Evolutionary conservation across 768 basidiomycete species (phyloP), one percentile per base, ranked within the genome.

Genomic region (Rhizopogon vesiculosus): DNA sequence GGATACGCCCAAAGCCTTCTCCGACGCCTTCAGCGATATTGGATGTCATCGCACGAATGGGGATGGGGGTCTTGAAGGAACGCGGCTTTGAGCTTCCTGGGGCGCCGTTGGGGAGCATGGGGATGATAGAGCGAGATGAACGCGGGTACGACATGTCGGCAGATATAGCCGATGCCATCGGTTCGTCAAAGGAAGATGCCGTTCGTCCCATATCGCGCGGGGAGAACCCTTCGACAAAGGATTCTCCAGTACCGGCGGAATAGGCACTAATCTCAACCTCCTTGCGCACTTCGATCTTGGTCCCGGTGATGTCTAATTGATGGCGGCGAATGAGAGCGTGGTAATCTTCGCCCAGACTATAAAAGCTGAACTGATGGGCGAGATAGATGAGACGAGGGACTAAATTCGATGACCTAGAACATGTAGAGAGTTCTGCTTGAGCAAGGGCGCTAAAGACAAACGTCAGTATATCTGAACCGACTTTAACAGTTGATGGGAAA

Each of bases 311-410:
- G 55, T 84, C 83, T 45, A 89, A 76, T 53, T 82, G 80, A 58
- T 81, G 82, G 3, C 78, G 77, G 35, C 84, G 82, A 39, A 87
- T 80, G n/a, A 89, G 80, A 0, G 89, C 86, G 54, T 91, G 85
- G 64, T 92, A 91, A 61, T 93, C 86, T 59, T 87, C 83, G 12
- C 83, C 83, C 0, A 93, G 78, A 2, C 83, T 78, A 61, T 82
- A 79, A 75, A 96, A 96, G 10, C 85, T 76, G 66, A 96, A 91
- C 57, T 95, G 91, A 60, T 92, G 89, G 0, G 85, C 83, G 16
- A 91, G 83, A 69, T 96, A 96, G 31, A 97, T 78, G 0, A 89
- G 78, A 0, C 85, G 79, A 2, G 92, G 89, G 0, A 90, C 77
- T 38, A 91, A 74, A 2, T 69, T 74, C 0, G 78, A 73, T 1